Base-by-base conservation (phyloP, 257 asterid genomes). In the Ilex aquifolium region DNA sequence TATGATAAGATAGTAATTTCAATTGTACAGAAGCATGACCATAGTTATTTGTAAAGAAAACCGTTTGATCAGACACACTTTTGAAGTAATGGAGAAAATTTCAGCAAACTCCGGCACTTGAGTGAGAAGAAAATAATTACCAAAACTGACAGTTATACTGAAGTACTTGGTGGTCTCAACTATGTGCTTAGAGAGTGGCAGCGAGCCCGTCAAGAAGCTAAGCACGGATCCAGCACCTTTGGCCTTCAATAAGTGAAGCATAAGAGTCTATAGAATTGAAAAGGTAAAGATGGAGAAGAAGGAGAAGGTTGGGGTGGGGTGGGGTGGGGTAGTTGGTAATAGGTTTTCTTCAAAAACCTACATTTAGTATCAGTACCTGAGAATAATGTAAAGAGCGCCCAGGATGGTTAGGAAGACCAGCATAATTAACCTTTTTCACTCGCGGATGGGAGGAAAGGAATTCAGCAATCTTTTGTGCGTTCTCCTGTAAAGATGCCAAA, bases 151-250 rank as follows among this genome's bases (percentile, higher is more conserved):
- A 32, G 96, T 86, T 57, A 91, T 80, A 72, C 83, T 78, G 83
- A 91, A 91, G 71, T 80, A 85, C 66, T 84, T 88, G 55, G 95
- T 91, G 1, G 76, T 60, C 87, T 92, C 95, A 2, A 69, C 95
- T 46, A 92, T 63, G 64, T 92, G 97, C 85, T 82, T 85, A 52
- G 99, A 89, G 31, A 89, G 90, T 61, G 91, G 83, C 60, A 90
- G 63, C 1, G 96, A 89, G 16, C 94, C 92, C 9, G 99, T 84
- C 65, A 77, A 49, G 73, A 87, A 93, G 82, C 99, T 93, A 14
- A 89, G 75, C 66, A 89, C 88, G 7, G 99, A 87, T 57, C 99
- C 99, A 36, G 97, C 91, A 57, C 97, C 99, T 55, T 69, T 92
- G 1, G 97, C 96, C 99, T 89, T 83, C 66, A 75, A 44, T n/a